These are phyloP conservation scores for Casuarina cunninghamiana DNA, from an alignment of 306 rosid species.

Conservation along the genomic window DNA sequence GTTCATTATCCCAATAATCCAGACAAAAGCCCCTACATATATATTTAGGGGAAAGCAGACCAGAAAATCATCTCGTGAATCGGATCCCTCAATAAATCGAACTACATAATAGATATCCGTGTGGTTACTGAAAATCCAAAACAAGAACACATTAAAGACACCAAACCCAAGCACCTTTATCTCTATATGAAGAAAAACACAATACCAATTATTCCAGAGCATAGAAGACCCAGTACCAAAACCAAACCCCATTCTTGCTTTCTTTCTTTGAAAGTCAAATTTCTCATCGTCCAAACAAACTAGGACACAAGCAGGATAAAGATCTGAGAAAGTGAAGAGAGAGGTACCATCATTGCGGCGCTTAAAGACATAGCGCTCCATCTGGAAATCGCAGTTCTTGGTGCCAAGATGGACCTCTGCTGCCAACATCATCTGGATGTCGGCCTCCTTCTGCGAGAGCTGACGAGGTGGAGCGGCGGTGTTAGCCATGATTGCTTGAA, in stretches of 20 bases:
- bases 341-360: conserved; percentile 78
- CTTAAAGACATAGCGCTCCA: conserved; percentile 89
- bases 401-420: conserved; percentile 91
- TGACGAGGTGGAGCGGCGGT: conserved; percentile 53
- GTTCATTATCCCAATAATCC: too few species aligned
- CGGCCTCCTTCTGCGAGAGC: conserved; percentile 78
- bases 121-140: not conserved
- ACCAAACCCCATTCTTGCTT: not conserved
- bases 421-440: conserved; percentile 85
- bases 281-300: not conserved
- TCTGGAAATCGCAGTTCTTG: conserved; percentile 76
- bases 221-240: not conserved
- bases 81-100: not conserved
- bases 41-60: too few species aligned
- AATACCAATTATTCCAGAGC: not conserved
- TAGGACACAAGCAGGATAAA: not conserved
- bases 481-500: conserved; percentile 49
- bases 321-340: not conserved
- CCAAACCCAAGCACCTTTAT: not conserved
- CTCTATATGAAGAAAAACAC: not conserved
- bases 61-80: not conserved
- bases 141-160: not conserved
- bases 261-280: not conserved
- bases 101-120: not conserved
- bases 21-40: too few species aligned